A percentile compares a stretch with the other conserved stretches of the same genome.
These are phyloP conservation scores for Phaseolus lunatus DNA, from an alignment of 306 rosid species.

Conservation along the genomic window DNA sequence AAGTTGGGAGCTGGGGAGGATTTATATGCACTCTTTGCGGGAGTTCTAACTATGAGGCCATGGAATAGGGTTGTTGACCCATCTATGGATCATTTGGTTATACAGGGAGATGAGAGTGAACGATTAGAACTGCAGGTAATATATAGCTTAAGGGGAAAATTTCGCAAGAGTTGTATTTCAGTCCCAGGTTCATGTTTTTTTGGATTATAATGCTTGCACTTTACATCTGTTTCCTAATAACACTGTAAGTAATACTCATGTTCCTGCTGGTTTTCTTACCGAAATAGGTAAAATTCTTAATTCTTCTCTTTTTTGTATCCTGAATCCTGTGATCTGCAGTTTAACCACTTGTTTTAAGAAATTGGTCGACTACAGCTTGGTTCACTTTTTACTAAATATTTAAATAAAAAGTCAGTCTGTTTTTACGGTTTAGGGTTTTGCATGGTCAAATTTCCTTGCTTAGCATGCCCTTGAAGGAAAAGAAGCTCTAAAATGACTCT, in stretches of 20 bases:
- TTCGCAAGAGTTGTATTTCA: conserved; percentile 14
- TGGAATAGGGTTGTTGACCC: conserved; percentile 89
- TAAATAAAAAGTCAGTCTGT: conserved; percentile 1
- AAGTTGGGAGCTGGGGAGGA: conserved; percentile 99
- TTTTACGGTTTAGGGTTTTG: conserved; percentile 11
- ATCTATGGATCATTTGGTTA: conserved; percentile 88
- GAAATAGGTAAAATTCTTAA: conserved; percentile 17
- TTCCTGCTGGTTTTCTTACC: conserved; percentile 41
- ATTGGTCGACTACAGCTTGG: conserved; percentile 28
- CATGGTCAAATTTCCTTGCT: conserved; percentile 32
- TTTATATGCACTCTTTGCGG: conserved; percentile 91
- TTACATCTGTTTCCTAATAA: conserved; percentile 29
- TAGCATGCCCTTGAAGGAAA: conserved; percentile 38
- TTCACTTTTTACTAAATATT: conserved; percentile 33
- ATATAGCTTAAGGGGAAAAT: conserved; percentile 33
- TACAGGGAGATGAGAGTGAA: conserved; percentile 72
- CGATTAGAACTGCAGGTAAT: conserved; percentile 91
- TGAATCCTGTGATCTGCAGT: conserved; percentile 18
- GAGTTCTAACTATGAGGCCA: conserved; percentile 95
- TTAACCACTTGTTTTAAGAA: conserved; percentile 27
- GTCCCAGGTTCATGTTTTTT: conserved; percentile 34
- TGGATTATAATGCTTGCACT: conserved; percentile 38
- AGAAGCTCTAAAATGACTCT: conserved; percentile 35
- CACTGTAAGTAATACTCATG: conserved; percentile 9
- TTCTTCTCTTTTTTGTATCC: conserved; percentile 30